Evolutionary conservation across 208 protist genomes (phyloP), one percentile per base, ranked within the genome.

Genomic region (Kentomonas sorsogonicus): DNA sequence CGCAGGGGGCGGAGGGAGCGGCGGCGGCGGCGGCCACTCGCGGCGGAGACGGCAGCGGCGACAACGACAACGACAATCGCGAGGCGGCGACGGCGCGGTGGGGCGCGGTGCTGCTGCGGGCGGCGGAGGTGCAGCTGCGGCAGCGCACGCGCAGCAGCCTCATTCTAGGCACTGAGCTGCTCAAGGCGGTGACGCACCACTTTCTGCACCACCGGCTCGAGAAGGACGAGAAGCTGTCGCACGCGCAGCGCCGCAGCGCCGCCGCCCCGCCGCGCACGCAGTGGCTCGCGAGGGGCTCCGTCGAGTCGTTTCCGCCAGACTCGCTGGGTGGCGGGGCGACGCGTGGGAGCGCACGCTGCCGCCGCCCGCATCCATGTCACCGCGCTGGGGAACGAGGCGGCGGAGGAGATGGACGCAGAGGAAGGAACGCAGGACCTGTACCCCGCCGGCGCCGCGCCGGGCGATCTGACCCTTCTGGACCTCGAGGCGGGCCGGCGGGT

Each of bases 181-280:
- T 86, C 26, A 74, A 75, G 38, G 63, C 79, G 3, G 50, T 93
- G 16, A 40, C 83, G n/a, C 54, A 69, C 27, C 67, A 86, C 25
- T 60, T 86, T 45, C 36, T 72, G 3, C 74, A 83, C 51, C 41
- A 58, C 20, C 76, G 53, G 5, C 60, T 78, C 15, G 82, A 89
- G 65, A 69, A 86, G 50, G 81, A 84, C 60, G 82, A 90, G 60
- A 72, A 88, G 62, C 86, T 77, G 50, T 84, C 50, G 53, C 57
- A 57, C 15, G 64, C 67, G 22, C 86, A 93, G 59, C 44, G 73
- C 15, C 36, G 66, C 62, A 79, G 77, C 13, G 67, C 86, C 2
- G 41, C 74, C 11, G 41, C 67, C 1, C 58, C 79, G 2, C 36
- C 63, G 9, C 60, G 66, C 9, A 61, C 59, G 0, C 86, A 79